These are phyloP conservation scores for Apiospora phragmitis DNA, from an alignment of 2,329 filamentous ascomycete genomes.

Conservation along the genomic window DNA sequence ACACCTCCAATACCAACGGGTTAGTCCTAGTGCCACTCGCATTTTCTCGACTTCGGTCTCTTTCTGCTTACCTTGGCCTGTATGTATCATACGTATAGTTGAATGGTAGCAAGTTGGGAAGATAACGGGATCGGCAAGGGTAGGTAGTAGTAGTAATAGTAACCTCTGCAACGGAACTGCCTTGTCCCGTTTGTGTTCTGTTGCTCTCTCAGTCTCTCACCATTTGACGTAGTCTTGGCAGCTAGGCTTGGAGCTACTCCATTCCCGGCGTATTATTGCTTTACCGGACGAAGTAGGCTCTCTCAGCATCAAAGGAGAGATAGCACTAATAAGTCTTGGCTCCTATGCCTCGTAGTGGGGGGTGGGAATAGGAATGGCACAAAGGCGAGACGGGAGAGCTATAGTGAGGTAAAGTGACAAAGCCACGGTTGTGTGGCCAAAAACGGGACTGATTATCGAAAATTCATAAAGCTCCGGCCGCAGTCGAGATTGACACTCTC, in stretches of 20 bases:
- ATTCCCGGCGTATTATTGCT: constrained; percentile 6
- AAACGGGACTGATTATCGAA: not conserved
- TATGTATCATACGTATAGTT: not conserved
- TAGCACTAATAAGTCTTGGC: not conserved
- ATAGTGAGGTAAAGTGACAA: not conserved
- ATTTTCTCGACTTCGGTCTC: not conserved
- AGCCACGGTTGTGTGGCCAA: not conserved
- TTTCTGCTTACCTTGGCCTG: constrained; percentile 11
- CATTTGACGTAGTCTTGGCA: not conserved
- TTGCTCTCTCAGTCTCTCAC: not conserved
- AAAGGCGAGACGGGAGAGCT: not conserved
- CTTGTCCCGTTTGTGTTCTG: not conserved
- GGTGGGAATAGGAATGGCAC: not conserved
- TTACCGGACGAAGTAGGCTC: not conserved
- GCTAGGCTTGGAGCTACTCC: not conserved
- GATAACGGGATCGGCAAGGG: not conserved
- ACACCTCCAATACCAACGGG: not conserved
- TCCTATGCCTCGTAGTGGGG: constrained; percentile 3
- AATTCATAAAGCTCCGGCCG: not conserved
- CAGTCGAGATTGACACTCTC: not conserved
- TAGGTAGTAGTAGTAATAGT: not conserved
- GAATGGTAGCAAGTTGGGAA: not conserved
- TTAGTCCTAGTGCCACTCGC: constrained; percentile 19
- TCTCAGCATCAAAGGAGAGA: not conserved
- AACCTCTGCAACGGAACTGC: not conserved